These are phyloP conservation scores for Pythium chondricola DNA, from an alignment of 352 stramenopile genomes.

Conservation along the genomic window DNA sequence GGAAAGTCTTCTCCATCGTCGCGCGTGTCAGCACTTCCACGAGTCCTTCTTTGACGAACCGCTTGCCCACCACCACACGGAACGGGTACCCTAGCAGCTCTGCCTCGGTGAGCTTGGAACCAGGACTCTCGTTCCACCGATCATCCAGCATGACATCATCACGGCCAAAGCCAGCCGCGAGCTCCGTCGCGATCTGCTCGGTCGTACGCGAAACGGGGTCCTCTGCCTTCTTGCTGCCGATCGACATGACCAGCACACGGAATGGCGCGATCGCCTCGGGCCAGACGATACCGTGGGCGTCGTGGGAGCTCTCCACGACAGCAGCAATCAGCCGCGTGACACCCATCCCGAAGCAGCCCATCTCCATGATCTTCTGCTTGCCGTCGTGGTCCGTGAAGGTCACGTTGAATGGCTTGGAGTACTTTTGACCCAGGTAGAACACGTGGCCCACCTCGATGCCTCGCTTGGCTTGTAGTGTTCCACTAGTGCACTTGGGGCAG, in stretches of 20 bases:
- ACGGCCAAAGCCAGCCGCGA: constrained; percentile 25
- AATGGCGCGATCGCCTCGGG: constrained; percentile 74
- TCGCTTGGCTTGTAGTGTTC: constrained; percentile 54
- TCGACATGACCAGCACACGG: constrained; percentile 73
- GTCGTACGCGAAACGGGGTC: constrained; percentile 43
- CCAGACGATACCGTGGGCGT: constrained; percentile 78
- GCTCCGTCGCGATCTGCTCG: constrained; percentile 38
- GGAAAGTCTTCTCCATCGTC: constrained; percentile 58
- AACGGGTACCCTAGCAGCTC: constrained; percentile 86
- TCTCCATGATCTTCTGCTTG: constrained; percentile 58
- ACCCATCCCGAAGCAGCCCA: constrained; percentile 88
- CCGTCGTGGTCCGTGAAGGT: constrained; percentile 40
- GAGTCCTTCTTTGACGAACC: constrained; percentile 64
- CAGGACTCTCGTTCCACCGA: constrained; percentile 72
- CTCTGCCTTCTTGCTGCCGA: constrained; percentile 48
- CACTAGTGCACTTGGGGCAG: constrained; percentile 33
- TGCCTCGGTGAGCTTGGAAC: constrained; percentile 76
- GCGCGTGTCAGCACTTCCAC: constrained; percentile 68
- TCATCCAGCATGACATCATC: constrained; percentile 82
- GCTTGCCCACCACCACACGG: constrained; percentile 78
- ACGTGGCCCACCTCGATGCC: constrained; percentile 88
- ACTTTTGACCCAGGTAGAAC: constrained; percentile 88
- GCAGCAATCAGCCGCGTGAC: constrained; percentile 77
- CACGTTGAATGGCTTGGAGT: constrained; percentile 74
- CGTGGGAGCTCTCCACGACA: constrained; percentile 73